A percentile compares a stretch with the other conserved stretches of the same genome.
These are phyloP conservation scores for Theileria annulata DNA, from an alignment of 169 alveolate genomes.

Conservation along the genomic window DNA sequence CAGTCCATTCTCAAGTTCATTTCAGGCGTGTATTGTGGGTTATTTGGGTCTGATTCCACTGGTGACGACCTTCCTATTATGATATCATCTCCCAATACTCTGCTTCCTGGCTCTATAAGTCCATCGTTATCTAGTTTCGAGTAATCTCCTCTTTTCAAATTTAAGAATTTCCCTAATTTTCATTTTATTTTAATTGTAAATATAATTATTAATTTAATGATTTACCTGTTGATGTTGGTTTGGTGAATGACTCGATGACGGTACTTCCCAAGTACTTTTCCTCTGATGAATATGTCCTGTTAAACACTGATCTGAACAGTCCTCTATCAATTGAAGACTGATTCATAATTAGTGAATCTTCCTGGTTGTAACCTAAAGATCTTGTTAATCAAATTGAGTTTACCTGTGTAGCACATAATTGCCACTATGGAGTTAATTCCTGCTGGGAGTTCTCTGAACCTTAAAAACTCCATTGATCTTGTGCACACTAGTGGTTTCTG, in stretches of 20 bases:
- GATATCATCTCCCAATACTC: conserved; percentile 97
- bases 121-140: conserved; percentile 97
- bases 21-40: conserved; percentile 31
- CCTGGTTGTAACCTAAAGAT: conserved; percentile 91
- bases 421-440: conserved; percentile 98
- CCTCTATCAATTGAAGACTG: conserved; percentile 97
- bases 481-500: conserved; percentile 98
- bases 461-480: conserved; percentile 95
- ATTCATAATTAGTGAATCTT: conserved; percentile 97
- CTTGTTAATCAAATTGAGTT: neutral
- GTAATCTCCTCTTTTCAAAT: conserved; percentile 91
- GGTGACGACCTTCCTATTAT: conserved; percentile 97
- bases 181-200: conserved; percentile 6
- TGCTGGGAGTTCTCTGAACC: conserved; percentile 98
- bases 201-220: neutral
- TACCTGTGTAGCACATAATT: conserved; percentile 98
- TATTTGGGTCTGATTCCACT: conserved; percentile 58
- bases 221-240: conserved; percentile 81
- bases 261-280: conserved; percentile 89
- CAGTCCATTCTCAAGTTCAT: conserved; percentile 87
- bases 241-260: conserved; percentile 90
- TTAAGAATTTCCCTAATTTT: conserved; percentile 68
- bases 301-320: conserved; percentile 96
- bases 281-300: conserved; percentile 94
- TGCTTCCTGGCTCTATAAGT: conserved; percentile 94